Base-by-base conservation (phyloP, 768 basidiomycete species). In the Lactifluus subvellereus region DNA sequence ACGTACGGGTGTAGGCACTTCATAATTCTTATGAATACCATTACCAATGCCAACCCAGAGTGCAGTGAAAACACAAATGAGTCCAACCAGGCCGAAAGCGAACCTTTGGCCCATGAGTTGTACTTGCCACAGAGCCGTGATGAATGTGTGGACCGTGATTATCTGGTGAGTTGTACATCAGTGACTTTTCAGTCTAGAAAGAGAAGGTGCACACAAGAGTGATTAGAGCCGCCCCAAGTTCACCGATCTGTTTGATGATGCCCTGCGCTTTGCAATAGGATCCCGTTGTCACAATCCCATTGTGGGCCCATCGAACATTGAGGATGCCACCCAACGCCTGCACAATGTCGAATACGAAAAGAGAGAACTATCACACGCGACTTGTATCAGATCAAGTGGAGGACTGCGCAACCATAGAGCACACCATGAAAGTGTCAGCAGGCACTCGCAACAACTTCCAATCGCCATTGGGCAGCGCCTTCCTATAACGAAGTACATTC, bases 381-480 rank as follows among this genome's bases (percentile, higher is more conserved):
- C 0, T 70, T 70, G 11, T 22, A 35, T 43, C 20, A 62, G 56
- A 27, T 38, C 11, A 30, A n/a, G 54, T 2, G 37, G 13, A 6
- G 45, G 20, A 33, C 13, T 9, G 2, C 47, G 20, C 37, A n/a
- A 11, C 27, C 14, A 7, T 32, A 2, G 38, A 6, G 52, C 69
- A 50, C 38, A 77, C 78, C 74, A 80, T 77, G 53, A 79, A 74
- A 9, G 77, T 67, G 62, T 80, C 78, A 57, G 76, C 71, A 4
- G 78, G 77, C 43, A 71, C 69, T 57, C 69, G 71, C 22, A 79
- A 68, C 8, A 77, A 65, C 27, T 35, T 50, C 66, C 66, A 66
- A 11, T 42, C 42, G 16, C 54, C 64, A 4, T 32, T 8, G 9
- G 59, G 54, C 2, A 51, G 27, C 2, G 2, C 27, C 37, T 5